Evolutionary conservation across 441 rosid species (phyloP), one percentile per base, ranked within the genome.

Genomic region (Populus hybrid): DNA sequence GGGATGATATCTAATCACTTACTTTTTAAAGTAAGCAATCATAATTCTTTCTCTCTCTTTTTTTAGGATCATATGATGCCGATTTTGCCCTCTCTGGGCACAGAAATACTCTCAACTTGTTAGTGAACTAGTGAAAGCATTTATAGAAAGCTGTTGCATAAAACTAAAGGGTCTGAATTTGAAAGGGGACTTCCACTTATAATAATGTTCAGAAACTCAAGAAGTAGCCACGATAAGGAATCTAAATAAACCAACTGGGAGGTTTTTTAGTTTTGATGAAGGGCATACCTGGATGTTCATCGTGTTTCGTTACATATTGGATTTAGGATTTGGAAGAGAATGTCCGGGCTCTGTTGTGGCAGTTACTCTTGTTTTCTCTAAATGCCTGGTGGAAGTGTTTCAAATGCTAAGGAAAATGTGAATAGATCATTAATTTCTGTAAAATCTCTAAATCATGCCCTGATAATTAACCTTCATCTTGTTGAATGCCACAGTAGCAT

Each of bases 1-100:
- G 99, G 99, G 34, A 92, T 90, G 95, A 95, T 95, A n/a, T 86
- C 99, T 32, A 94, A 95, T 76, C 98, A 95, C 80, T 90, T 95
- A 71, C 95, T 95, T 75, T 95, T 95, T 91, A 95, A 95, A 85
- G 99, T 95, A 88, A 88, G 87, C 42, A 19, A n/a, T 6, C 50
- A 19, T 53, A 6, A 53, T 53, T 26, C n/a, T 24, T 32, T 72
- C 2, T 59, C n/a, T 28, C 36, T 9, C 18, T 18, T 70, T 23
- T 7, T 42, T 1, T 18, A 23, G 61, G 21, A 53, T 16, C 8
- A 16, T 53, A 16, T 53, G 61, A 18, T 53, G 61, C 61, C 61
- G 8, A 5, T 18, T 16, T 34, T 32, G 34, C 6, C n/a, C 21
- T 32, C 12, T 34, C 0, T 18, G 14, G 71, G 38, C 5, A 36